Percentiles rank a stretch among this genome's conserved stretches.
Evolutionary conservation across 805 yeast genomes (phyloP).

Genomic region (Wickerhamiella occidentalis): DNA sequence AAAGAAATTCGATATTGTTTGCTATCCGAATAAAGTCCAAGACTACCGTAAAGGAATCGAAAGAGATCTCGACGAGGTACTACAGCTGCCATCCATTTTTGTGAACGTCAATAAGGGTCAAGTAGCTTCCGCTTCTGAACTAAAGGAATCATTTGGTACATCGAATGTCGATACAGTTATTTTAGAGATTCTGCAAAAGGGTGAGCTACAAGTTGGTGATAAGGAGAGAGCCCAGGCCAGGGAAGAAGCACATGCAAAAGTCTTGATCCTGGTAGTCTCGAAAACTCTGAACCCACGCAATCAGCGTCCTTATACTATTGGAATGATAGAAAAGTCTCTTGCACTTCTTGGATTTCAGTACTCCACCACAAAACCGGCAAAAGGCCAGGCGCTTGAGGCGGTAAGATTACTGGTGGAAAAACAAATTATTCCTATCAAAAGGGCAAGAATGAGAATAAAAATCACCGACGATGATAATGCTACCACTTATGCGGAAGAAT

Average conservation of each 20-base stretch:
- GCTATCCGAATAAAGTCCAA: constrained; percentile 93
- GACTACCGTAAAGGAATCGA: constrained; percentile 85
- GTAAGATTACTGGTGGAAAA: constrained; percentile 61
- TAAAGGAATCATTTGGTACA: constrained; percentile 59
- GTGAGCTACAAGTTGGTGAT: constrained; percentile 89
- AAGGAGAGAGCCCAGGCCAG: constrained; percentile 75
- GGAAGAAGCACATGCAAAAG: constrained; percentile 66
- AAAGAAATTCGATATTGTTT: constrained; percentile 86
- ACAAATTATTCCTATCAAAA: constrained; percentile 82
- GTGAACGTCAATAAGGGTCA: constrained; percentile 88
- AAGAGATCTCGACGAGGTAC: constrained; percentile 87
- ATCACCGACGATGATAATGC: constrained; percentile 42
- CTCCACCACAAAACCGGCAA: constrained; percentile 53
- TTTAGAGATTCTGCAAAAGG: constrained; percentile 71
- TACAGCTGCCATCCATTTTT: constrained; percentile 93
- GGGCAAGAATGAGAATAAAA: constrained; percentile 86
- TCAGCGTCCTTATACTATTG: constrained; percentile 84
- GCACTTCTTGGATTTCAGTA: constrained; percentile 60
- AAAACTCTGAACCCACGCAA: constrained; percentile 86
- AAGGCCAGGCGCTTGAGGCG: constrained; percentile 84
- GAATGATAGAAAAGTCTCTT: constrained; percentile 83
- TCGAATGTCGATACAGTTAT: constrained; percentile 66
- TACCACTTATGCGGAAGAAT: constrained; percentile 33
- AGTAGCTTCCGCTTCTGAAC: constrained; percentile 78
- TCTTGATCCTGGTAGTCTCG: constrained; percentile 69